Evolutionary conservation across 1,284 basidiomycete species (phyloP), one percentile per base, ranked within the genome.

Genomic region (Cryptococcus deneoformans): DNA sequence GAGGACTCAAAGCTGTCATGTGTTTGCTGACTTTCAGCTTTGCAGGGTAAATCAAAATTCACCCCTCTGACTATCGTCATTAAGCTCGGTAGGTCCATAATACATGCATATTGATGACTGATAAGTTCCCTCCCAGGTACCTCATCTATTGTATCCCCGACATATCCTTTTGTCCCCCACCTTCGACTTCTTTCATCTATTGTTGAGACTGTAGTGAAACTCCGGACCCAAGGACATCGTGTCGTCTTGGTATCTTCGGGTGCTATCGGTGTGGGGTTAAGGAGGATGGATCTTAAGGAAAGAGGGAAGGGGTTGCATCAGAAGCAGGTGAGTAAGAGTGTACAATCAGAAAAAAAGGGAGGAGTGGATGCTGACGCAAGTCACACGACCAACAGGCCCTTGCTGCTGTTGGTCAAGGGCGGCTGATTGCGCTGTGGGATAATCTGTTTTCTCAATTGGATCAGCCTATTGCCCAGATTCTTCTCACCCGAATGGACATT

Each of bases 211-310:
- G 92, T 93, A 11, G 84, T 92, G 42, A 79, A 84, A 45, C 83
- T 99, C 5, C 86, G 88, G 50, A 79, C 82, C 4, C 80, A 86
- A 44, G 95, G 95, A 0, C 95, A 99, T 79, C 87, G 90, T 65
- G 92, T 99, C 56, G 90, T 98, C 2, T 85, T 99, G 11, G 93
- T 97, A 56, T 93, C 89, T 64, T 96, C 93, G 10, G 95, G 95
- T 0, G 96, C 95, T 12, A 98, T 99, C 57, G 96, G 89, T 1
- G 90, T 98, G 40, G 96, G 95, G 0, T 77, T 97, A 55, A 87
- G 93, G 70, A 84, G 92, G 46, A 99, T 99, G 95, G 83, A 86
- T 38, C 80, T 96, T 63, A 83, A 86, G 14, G 86, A 84, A 56
- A 82, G 84, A 58, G 91, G 93, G 1, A 95, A 94, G 68, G 86